Conservation (phyloP, 352 stramenopile species). For the Globisporangium solare region DNA sequence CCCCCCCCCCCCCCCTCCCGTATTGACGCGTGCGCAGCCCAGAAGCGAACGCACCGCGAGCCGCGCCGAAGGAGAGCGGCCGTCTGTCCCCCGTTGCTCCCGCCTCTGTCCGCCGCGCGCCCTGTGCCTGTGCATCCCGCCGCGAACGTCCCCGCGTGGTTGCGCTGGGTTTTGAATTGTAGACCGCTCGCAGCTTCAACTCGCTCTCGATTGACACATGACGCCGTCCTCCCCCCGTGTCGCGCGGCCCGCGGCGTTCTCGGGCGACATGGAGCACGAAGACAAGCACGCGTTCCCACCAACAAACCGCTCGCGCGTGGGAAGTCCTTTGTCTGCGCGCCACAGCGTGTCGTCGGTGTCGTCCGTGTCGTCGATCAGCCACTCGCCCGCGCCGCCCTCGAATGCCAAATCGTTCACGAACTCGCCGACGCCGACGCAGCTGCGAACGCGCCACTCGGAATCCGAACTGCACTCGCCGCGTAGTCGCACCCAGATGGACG, state of each 20-base stretch:
- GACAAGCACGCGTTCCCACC: constrained; percentile 16
- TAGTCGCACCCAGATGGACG: constrained; percentile 3
- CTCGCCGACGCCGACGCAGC: neutral
- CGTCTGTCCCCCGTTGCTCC: neutral
- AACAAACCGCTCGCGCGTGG: constrained; percentile 11
- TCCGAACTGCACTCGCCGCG: constrained; percentile 13
- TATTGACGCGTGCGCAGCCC: neutral
- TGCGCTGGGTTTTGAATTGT: too few species aligned
- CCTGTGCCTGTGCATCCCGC: too few species aligned
- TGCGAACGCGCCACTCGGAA: constrained; percentile 15
- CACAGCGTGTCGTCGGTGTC: constrained; percentile 12
- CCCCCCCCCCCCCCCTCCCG: too few species aligned
- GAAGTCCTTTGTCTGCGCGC: constrained; percentile 17
- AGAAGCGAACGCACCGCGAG: neutral
- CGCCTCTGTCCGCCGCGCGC: neutral
- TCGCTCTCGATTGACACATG: constrained; percentile 3
- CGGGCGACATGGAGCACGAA: constrained; percentile 16
- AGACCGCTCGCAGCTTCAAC: neutral
- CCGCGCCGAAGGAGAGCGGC: neutral
- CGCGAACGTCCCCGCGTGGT: too few species aligned
- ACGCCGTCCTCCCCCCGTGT: constrained; percentile 5
- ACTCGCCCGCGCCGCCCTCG: constrained; percentile 8
- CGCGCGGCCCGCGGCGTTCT: constrained; percentile 5
- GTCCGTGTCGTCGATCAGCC: constrained; percentile 5
- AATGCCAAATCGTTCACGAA: constrained; percentile 11